These are phyloP conservation scores for Croton setiger DNA, from an alignment of 441 rosid genomes.

Conservation along the genomic window DNA sequence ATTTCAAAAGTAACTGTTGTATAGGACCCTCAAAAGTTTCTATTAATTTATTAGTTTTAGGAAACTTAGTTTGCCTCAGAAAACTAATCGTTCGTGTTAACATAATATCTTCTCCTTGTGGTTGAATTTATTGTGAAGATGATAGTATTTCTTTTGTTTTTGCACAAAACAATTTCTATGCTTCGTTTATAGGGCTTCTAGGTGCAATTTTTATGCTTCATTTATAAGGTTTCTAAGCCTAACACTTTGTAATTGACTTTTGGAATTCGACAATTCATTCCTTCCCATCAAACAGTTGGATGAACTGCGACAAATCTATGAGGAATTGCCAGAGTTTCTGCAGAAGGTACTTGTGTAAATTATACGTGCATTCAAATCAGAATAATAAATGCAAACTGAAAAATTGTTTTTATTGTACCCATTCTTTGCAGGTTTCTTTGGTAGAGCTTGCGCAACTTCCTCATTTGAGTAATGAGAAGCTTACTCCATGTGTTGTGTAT, in stretches of 20 bases:
- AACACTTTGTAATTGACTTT: conserved; percentile 11
- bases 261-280: neutral
- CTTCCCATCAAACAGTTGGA: conserved; percentile 56
- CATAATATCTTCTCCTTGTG: neutral
- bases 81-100: no score
- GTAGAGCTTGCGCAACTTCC: conserved; percentile 73
- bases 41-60: no score
- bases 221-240: neutral
- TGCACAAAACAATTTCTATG: neutral
- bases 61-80: no score
- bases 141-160: neutral
- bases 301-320: conserved; percentile 93
- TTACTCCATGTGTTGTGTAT: conserved; percentile 68
- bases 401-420: conserved; percentile 21
- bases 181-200: conserved; percentile 3
- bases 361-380: conserved; percentile 18
- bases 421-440: conserved; percentile 60
- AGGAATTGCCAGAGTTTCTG: conserved; percentile 88
- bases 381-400: conserved; percentile 13
- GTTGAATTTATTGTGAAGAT: neutral
- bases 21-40: no score
- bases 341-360: conserved; percentile 55
- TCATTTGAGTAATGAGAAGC: conserved; percentile 45
- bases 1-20: no score
- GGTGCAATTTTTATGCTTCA: neutral